Evolutionary conservation across 495 filamentous ascomycete species (phyloP).

Genomic region (Penicillium waksmanii): DNA sequence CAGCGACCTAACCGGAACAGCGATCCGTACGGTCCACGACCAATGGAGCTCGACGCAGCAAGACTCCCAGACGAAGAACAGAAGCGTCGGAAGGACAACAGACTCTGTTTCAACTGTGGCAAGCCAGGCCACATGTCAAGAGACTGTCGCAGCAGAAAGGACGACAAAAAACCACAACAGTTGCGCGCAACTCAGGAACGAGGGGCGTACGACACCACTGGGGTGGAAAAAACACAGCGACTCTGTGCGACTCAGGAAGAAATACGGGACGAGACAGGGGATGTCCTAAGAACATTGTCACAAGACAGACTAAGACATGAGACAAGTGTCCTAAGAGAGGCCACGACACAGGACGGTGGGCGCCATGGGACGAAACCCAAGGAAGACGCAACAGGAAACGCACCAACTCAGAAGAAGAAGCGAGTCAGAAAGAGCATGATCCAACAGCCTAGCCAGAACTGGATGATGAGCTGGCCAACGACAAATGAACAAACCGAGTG

Average conservation of each 20-base stretch:
- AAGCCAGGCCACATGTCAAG: background rate
- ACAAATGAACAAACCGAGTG: background rate
- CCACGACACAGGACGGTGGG: too few species aligned
- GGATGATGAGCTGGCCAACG: too few species aligned
- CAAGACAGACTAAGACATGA: too few species aligned
- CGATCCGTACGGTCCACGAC: background rate
- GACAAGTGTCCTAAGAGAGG: background rate
- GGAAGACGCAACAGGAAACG: too few species aligned
- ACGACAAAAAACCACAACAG: background rate
- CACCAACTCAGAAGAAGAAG: too few species aligned
- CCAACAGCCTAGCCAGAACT: too few species aligned
- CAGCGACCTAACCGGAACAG: background rate
- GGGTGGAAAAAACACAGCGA: background rate
- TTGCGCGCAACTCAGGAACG: background rate
- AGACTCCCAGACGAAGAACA: slow-evolving; percentile 2
- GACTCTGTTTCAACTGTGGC: background rate
- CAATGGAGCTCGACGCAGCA: slow-evolving; percentile 1
- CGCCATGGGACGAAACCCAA: too few species aligned
- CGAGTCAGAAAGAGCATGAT: too few species aligned
- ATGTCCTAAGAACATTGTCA: too few species aligned
- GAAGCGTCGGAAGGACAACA: background rate
- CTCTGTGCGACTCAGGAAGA: background rate
- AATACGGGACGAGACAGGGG: too few species aligned
- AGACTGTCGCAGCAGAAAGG: background rate
- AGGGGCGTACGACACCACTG: background rate